Evolutionary conservation across 805 yeast genomes (phyloP), one percentile per base, ranked within the genome.

Genomic region (Monosporozyma yasuniensis): DNA sequence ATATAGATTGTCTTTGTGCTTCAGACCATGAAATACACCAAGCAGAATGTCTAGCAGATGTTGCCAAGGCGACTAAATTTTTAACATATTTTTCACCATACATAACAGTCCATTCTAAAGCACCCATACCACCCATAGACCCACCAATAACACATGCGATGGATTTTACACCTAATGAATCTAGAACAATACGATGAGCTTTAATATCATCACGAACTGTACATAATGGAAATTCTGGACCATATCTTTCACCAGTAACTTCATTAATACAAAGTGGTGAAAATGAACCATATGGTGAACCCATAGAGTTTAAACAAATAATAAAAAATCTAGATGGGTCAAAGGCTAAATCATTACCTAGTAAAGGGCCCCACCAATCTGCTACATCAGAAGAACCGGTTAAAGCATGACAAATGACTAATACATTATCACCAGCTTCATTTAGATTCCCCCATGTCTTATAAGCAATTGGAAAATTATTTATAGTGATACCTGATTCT

Each of bases 1-100:
- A 93, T 27, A 93, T 88, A 54, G 96, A 82, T 65, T 93, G 99
- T 59, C 99, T 78, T 69, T 93, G 99, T 1, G 99, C 95, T 64
- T 93, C 99, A 49, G 95, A 91, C 99, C 99, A 93, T 3, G 96
- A 87, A 39, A 93, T 93, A 57, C 98, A 93, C 99, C 99, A 93
- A 0, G 99, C 99, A 2, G 95, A 84, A 42, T 90, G 95, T 61
- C 95, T 75, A 0, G 98, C 96, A 23, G 95, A 81, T 0, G 98
- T 91, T 1, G 99, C 99, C 48, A 91, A 69, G 0, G 96, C 91
- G 12, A 91, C 82, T 21, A 86, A 72, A 41, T 77, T 72, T 52
- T 76, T 76, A 32, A 93, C 95, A 62, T 79, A 93, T 2, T 74
- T 76, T 3, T 84, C 84, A 49, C 79, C 82, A 63, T 78, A 87